phyloP scores from a whole-genome alignment of 345 rosid species.

The Hirschfeldia incana region DNA sequence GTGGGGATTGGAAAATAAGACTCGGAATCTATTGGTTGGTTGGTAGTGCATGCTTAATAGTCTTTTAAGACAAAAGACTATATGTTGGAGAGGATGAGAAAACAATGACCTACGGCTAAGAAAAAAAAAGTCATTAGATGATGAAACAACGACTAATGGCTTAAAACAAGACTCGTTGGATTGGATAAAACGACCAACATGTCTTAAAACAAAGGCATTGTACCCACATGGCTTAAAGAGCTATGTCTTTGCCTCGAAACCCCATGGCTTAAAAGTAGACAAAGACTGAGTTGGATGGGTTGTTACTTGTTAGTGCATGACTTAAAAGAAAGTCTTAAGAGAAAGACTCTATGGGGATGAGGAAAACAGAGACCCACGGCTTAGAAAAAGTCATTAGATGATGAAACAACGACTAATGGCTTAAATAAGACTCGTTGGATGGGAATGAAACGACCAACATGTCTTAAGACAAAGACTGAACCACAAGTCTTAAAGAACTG shows the following conservation, averaged over 20 bases:
- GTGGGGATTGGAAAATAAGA: not conserved
- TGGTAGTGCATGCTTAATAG: not conserved
- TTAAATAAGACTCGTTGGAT: not conserved
- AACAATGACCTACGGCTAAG: not conserved
- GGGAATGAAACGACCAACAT: not conserved
- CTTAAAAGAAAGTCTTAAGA: too few species aligned
- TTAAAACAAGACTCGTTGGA: not conserved
- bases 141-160: not conserved
- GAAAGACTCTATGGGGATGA: too few species aligned
- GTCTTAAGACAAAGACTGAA: not conserved
- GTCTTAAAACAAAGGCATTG: not conserved
- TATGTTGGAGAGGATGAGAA: not conserved
- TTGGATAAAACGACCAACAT: not conserved
- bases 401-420: not conserved
- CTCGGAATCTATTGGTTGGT: not conserved
- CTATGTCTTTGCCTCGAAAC: too few species aligned
- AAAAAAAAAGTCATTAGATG: not conserved
- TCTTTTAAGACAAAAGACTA: not conserved
- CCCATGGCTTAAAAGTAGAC: too few species aligned
- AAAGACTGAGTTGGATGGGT: too few species aligned
- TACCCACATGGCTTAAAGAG: too few species aligned
- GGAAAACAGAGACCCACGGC: not conserved
- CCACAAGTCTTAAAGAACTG: not conserved
- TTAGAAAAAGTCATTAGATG: not conserved
- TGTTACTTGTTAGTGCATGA: too few species aligned